phyloP scores from a whole-genome alignment of 2,329 filamentous ascomycete genomes.

The Esteya vermicola region DNA sequence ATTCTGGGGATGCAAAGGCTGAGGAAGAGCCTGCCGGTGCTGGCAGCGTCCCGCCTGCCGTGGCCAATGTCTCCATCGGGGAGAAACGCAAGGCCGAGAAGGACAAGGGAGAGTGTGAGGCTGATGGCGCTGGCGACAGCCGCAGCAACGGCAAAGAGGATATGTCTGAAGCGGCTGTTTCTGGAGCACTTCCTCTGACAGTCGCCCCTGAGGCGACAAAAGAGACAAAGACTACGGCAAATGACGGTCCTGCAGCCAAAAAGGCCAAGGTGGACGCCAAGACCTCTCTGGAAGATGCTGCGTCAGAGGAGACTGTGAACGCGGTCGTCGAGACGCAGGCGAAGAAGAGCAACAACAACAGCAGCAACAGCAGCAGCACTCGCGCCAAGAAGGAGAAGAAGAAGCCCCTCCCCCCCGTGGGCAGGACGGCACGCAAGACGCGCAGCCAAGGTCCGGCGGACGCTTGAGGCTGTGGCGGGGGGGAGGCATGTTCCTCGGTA shows the following conservation, averaged over 20 bases:
- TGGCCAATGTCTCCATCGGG: conserved; percentile 1
- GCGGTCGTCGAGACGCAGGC: conserved; percentile 4
- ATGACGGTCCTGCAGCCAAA: background rate
- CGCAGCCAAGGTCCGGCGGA: conserved; percentile 20
- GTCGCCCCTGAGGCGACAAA: background rate
- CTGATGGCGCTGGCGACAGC: conserved; percentile 1
- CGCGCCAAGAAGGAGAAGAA: conserved; percentile 13
- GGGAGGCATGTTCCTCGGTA: no score
- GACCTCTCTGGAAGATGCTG: background rate
- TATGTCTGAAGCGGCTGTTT: no score
- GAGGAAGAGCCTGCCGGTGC: background rate
- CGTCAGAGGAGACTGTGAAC: no score
- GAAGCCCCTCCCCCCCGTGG: conserved; percentile 15
- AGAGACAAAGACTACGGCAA: background rate
- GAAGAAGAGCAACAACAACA: conserved; percentile 13
- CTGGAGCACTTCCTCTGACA: no score
- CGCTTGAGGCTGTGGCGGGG: background rate
- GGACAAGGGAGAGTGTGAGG: background rate
- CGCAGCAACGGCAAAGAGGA: conserved; percentile 10
- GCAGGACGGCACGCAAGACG: conserved; percentile 22
- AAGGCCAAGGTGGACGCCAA: background rate
- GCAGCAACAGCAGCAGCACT: no score
- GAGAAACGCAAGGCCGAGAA: conserved; percentile 14
- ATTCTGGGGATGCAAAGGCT: background rate
- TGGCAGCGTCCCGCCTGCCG: background rate